phyloP scores from a whole-genome alignment of 805 yeast species.

The Zygosaccharomyces pseudorouxii region DNA sequence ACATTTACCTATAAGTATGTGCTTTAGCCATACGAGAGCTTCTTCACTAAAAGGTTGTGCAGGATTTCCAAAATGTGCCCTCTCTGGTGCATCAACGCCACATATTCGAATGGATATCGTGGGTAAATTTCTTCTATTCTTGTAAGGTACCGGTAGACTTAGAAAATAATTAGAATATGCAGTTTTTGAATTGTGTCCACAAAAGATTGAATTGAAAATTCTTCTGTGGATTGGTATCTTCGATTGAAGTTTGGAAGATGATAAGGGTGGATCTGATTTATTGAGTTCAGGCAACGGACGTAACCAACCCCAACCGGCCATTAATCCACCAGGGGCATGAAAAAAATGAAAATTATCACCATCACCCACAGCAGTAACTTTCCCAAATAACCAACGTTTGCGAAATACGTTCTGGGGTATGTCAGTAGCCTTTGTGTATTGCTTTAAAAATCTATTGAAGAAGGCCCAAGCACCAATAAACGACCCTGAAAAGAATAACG shows the following conservation, averaged over 20 bases:
- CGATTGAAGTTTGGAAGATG: slow-evolving; percentile 1
- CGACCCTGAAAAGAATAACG: slow-evolving; percentile 36
- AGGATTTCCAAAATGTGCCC: slow-evolving; percentile 90
- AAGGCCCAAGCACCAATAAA: slow-evolving; percentile 41
- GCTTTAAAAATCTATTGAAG: slow-evolving; percentile 44
- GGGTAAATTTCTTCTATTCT: slow-evolving; percentile 31
- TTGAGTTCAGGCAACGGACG: slow-evolving; percentile 56
- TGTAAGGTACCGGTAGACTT: slow-evolving; percentile 25
- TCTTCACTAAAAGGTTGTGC: slow-evolving; percentile 86
- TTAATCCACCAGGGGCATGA: slow-evolving; percentile 88
- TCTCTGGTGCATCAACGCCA: slow-evolving; percentile 96
- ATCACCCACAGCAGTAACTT: slow-evolving; percentile 88
- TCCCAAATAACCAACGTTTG: slow-evolving; percentile 52
- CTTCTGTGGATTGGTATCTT: slow-evolving; percentile 6
- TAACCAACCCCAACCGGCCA: slow-evolving; percentile 93
- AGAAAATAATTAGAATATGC: slow-evolving; percentile 25
- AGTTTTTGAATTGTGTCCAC: slow-evolving; percentile 8
- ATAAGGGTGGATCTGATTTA: not conserved
- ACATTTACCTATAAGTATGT: slow-evolving; percentile 57
- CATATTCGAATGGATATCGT: slow-evolving; percentile 80
- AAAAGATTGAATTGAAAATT: slow-evolving; percentile 1
- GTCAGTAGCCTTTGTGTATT: slow-evolving; percentile 46
- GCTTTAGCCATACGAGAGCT: slow-evolving; percentile 71
- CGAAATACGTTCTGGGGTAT: slow-evolving; percentile 48
- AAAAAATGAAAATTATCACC: slow-evolving; percentile 91